Base-by-base conservation (phyloP, 768 basidiomycete genomes). In the Mrakia blollopis region DNA sequence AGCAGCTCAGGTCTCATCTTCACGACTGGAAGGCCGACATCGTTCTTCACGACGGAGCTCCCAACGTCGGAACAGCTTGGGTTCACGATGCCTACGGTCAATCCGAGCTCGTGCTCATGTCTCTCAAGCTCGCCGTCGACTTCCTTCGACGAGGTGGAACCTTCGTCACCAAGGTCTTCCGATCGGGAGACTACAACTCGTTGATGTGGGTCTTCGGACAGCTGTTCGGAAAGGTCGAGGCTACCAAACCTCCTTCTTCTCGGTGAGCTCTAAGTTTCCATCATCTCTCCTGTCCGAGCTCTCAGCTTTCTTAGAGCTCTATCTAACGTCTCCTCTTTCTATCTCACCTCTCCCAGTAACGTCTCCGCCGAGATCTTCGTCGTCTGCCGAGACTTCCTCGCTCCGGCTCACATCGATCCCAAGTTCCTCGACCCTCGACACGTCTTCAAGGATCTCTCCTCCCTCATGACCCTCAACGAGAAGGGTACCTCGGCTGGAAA, bases 321-420 rank as follows among this genome's bases (percentile, higher is more conserved):
- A 39, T 47, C 47, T 57, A 30, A 57, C 11, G 4, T 23, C 25
- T 54, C 1, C 5, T 3, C 28, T 65, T 41, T 37, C 47, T 44
- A 32, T 6, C 30, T 39, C n/a, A n/a, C n/a, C n/a, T 47, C 67
- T 32, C 23, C 0, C 80, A 95, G 95, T 86, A 98, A 96, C 85
- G 97, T 99, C 62, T 99, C 97, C 62, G 97, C 97, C 18, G 97
- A 99, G 85, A 99, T 99, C 82, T 99, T 99, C 87, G 97, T 99
- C 80, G 93, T 98, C 70, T 99, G 97, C 84, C 91, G 91, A 75
- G 93, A 92, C 76, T 99, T 93, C 85, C 88, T 93, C 76, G 94
- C 95, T 13, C 97, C 97, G 3, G 94, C 92, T 84, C 88, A 91
- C 80, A 96, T 99, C 80, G 97, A 99, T 82, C 94, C 96, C 21